Evolutionary conservation across 805 yeast genomes (phyloP).

Genomic region (Tetrapisispora taiwanensis): DNA sequence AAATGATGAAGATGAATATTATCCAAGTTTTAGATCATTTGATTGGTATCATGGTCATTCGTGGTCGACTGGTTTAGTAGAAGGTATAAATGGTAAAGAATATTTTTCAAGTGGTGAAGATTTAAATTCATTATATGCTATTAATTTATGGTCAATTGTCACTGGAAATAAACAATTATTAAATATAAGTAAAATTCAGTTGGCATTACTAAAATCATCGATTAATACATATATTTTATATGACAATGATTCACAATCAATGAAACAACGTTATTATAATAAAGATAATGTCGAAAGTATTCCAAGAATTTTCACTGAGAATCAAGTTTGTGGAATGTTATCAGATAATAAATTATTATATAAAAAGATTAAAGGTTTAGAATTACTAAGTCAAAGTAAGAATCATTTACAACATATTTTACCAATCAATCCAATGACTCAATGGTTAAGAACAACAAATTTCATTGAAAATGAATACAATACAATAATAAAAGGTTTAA

Average conservation of each 20-base stretch:
- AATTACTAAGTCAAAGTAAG: not conserved
- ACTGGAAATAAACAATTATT: not conserved
- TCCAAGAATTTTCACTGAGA: not conserved
- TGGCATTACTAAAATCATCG: not conserved
- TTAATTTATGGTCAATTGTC: conserved; percentile 52
- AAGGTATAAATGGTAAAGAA: conserved; percentile 36
- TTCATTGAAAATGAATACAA: conserved; percentile 35
- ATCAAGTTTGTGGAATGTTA: conserved; percentile 1
- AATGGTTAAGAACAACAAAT: conserved; percentile 42
- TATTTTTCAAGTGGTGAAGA: conserved; percentile 66
- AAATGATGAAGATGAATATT: conserved; percentile 37
- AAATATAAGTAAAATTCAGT: not conserved
- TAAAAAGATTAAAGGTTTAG: not conserved
- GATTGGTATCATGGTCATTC: conserved; percentile 70
- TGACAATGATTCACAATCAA: not conserved
- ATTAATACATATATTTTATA: not conserved
- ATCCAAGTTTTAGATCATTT: conserved; percentile 56
- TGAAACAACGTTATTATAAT: not conserved
- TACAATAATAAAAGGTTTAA: not conserved
- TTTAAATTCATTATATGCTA: conserved; percentile 55
- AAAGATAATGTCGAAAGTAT: not conserved
- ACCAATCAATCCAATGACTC: conserved; percentile 9
- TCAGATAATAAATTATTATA: conserved; percentile 1
- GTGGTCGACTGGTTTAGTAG: conserved; percentile 62
- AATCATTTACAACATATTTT: conserved; percentile 2